Evolutionary conservation across 768 basidiomycete genomes (phyloP).

Genomic region (Rhizopogon vinicolor): DNA sequence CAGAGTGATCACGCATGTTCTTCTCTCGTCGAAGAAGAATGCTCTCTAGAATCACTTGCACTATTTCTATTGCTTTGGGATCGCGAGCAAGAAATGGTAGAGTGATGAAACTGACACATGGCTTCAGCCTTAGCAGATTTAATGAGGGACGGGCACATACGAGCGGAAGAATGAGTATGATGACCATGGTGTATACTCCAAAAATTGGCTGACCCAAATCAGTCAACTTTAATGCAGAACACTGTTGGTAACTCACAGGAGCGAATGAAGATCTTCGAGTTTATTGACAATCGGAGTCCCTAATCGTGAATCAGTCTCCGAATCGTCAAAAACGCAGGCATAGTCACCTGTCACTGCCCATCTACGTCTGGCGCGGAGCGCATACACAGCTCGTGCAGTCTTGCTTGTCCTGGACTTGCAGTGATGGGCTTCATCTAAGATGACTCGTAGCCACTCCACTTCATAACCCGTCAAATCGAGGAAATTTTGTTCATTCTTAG

Average conservation of each 20-base stretch:
- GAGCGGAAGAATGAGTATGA: slow-evolving; percentile 86
- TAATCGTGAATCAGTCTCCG: slow-evolving; percentile 11
- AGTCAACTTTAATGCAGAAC: not conserved
- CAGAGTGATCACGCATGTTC: slow-evolving; percentile 83
- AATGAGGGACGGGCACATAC: slow-evolving; percentile 34
- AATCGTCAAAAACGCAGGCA: not conserved
- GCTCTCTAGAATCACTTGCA: slow-evolving; percentile 90
- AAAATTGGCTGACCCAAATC: slow-evolving; percentile 55
- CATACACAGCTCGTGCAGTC: slow-evolving; percentile 86
- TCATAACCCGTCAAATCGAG: slow-evolving; percentile 5
- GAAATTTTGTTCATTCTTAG: not conserved
- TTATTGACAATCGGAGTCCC: slow-evolving; percentile 96
- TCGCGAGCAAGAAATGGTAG: slow-evolving; percentile 89
- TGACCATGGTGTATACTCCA: slow-evolving; percentile 78
- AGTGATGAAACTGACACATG: slow-evolving; percentile 68
- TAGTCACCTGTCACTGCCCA: slow-evolving; percentile 84
- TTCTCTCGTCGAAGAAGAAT: slow-evolving; percentile 89
- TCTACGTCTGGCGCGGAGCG: slow-evolving; percentile 68
- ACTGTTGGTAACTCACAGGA: slow-evolving; percentile 43
- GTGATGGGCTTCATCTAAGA: slow-evolving; percentile 93
- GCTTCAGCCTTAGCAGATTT: slow-evolving; percentile 2
- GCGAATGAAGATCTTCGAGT: slow-evolving; percentile 85
- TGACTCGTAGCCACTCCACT: slow-evolving; percentile 80
- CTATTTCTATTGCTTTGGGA: slow-evolving; percentile 89
- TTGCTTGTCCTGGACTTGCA: slow-evolving; percentile 89